A percentile compares a stretch with the other conserved stretches of the same genome.
phyloP scores from a whole-genome alignment of 805 yeast species.

The Wickerhamomyces subpelliculosus region DNA sequence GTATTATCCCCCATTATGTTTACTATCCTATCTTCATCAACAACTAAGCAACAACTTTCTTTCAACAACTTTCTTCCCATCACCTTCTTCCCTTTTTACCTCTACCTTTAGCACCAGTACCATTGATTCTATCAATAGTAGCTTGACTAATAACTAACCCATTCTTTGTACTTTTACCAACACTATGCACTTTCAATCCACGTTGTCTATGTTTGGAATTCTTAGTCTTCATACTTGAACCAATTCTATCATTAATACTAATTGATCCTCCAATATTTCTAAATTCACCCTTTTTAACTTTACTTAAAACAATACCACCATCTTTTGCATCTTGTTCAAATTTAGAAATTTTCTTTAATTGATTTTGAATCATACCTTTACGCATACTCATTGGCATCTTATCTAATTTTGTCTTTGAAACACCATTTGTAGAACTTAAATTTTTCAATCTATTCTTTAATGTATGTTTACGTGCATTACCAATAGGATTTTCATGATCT shows the following conservation, averaged over 20 bases:
- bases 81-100: conserved; percentile 7
- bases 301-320: conserved; percentile 84
- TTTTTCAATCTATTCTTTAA: conserved; percentile 49
- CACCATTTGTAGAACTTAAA: conserved; percentile 40
- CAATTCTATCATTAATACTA: conserved; percentile 33
- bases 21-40: too few relatives aligned
- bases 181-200: conserved; percentile 69
- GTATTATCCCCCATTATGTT: too few relatives aligned
- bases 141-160: conserved; percentile 65
- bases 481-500: conserved; percentile 41
- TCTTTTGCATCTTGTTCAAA: conserved; percentile 76
- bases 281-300: conserved; percentile 58
- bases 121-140: conserved; percentile 51
- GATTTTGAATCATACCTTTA: conserved; percentile 69
- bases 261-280: conserved; percentile 43
- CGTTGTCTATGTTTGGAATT: conserved; percentile 50
- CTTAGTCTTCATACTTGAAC: conserved; percentile 43
- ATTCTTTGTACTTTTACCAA: conserved; percentile 73
- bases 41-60: neutral
- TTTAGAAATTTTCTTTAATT: conserved; percentile 42
- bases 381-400: conserved; percentile 87
- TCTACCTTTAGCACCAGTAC: conserved; percentile 10
- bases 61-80: neutral
- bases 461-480: conserved; percentile 62
- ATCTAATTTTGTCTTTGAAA: conserved; percentile 40